A percentile compares a stretch with the other conserved stretches of the same genome.
phyloP scores from a whole-genome alignment of 495 filamentous ascomycete genomes.

The Friedmanniomyces simplex region DNA sequence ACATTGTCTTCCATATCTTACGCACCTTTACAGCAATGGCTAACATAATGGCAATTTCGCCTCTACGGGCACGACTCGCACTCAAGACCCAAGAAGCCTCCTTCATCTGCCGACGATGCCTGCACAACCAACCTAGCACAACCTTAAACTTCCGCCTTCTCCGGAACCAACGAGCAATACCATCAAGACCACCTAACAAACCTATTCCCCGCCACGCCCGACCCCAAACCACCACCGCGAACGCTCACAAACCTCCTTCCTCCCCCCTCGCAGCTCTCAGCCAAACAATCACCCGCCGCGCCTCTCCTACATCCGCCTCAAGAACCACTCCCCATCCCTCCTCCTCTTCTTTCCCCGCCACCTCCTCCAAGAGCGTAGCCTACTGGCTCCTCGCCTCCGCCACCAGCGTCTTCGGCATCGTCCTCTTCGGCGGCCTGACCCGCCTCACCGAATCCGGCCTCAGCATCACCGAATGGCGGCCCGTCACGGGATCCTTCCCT shows the following conservation, averaged over 20 bases:
- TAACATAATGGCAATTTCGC: slow-evolving; percentile 3
- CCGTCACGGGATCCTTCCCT: slow-evolving; percentile 87
- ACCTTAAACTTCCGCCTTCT: slow-evolving; percentile 3
- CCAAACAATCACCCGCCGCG: slow-evolving; percentile 15
- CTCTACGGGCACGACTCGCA: slow-evolving; percentile 7
- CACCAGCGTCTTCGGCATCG: slow-evolving; percentile 87
- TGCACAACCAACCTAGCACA: slow-evolving; percentile 24
- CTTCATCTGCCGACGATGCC: slow-evolving; percentile 56
- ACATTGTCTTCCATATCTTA: too few species aligned
- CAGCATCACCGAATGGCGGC: slow-evolving; percentile 98
- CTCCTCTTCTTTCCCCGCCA: slow-evolving; percentile 61
- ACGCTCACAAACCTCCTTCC: not conserved
- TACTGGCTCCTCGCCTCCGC: slow-evolving; percentile 93
- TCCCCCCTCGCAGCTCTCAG: slow-evolving; percentile 22
- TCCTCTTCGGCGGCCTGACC: slow-evolving; percentile 88
- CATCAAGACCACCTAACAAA: not conserved
- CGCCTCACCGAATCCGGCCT: slow-evolving; percentile 94
- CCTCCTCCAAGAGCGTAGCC: slow-evolving; percentile 61
- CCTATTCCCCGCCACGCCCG: not conserved
- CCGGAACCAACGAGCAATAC: slow-evolving; percentile 24
- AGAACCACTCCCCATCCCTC: too few species aligned
- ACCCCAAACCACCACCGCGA: not conserved
- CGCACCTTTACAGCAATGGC: slow-evolving; percentile 4
- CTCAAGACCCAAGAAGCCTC: slow-evolving; percentile 40
- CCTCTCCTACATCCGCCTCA: not conserved